Percentiles rank a stretch among this genome's conserved stretches.
Conservation (phyloP, 345 rosid genomes). For the Bruguiera gymnorhiza region DNA sequence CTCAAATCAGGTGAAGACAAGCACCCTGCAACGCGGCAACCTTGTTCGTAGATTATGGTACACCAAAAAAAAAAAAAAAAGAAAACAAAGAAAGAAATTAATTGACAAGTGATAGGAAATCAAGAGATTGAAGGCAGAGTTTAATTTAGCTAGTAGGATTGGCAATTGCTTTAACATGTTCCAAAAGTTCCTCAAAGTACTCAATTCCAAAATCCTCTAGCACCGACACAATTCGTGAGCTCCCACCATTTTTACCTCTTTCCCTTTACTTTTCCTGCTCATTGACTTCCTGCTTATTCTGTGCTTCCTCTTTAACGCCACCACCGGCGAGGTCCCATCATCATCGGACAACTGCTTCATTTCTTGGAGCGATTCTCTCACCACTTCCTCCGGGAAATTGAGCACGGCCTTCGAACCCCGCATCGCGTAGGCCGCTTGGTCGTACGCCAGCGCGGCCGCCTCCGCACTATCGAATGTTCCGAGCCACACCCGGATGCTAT, state of each 20-base stretch:
- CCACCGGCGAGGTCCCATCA: not conserved
- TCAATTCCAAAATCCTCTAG: conserved; percentile 1
- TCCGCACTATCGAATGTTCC: conserved; percentile 7
- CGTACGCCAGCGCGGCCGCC: conserved; percentile 8
- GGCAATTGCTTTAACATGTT: not conserved
- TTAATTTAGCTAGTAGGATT: not conserved
- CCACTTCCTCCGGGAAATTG: conserved; percentile 7
- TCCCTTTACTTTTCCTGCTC: not conserved
- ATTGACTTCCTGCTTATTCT: not conserved
- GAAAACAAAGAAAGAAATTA: not conserved
- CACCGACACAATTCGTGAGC: not conserved
- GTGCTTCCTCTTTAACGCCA: conserved; percentile 9
- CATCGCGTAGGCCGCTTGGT: conserved; percentile 9
- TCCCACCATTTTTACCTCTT: not conserved
- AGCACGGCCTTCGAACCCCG: conserved; percentile 11
- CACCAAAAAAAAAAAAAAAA: not conserved
- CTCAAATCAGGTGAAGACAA: too few relatives aligned
- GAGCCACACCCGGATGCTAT: conserved; percentile 12
- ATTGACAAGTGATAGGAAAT: not conserved
- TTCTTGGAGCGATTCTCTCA: conserved; percentile 12
- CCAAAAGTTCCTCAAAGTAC: not conserved
- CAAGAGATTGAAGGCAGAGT: not conserved
- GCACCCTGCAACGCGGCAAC: not conserved
- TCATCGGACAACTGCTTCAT: not conserved
- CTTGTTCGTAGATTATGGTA: not conserved